Evolutionary conservation across 768 basidiomycete species (phyloP), one percentile per base, ranked within the genome.

Genomic region (Galerina marginata): DNA sequence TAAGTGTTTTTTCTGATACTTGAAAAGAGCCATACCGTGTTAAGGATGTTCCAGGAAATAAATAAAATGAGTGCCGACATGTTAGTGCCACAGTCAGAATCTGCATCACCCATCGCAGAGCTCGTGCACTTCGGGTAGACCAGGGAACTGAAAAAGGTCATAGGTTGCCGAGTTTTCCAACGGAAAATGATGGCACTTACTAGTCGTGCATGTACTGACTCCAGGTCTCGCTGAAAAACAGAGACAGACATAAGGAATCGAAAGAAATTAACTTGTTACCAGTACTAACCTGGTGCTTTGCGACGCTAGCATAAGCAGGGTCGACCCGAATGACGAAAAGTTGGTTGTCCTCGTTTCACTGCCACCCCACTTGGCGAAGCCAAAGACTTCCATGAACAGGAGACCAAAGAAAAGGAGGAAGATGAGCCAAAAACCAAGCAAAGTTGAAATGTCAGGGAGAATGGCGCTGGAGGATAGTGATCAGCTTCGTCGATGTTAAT

Each of bases 171-270:
- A 20, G 4, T n/a, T 20, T 47, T 59, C 69, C 45, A n/a, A 26
- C 20, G 25, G 16, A 50, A 25, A 10, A 44, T 29, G 26, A 58
- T 29, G 37, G 33, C 4, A 75, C 90, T 69, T 71, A 95, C 93
- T 87, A 96, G 75, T 98, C 93, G 71, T 98, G 96, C 96, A 98
- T 98, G 72, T 90, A 97, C 66, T 90, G 87, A 71, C 97, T 98
- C 96, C 96, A 99, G 0, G 88, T 93, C 73, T 98, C 96, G 9
- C 95, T 95, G 64, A 6, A 64, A n/a, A n/a, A 47, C 52, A 65
- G 29, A 65, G 59, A 37, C 70, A 45, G 51, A 53, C 49, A 54
- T 25, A 42, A 45, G 26, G 50, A 6, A 59, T 23, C 47, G 39
- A 42, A 44, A 20, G 37, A n/a, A 45, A 38, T 33, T 33, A 7